Evolutionary conservation across 139 green algal genomes (phyloP).

Genomic region (Cymbomonas tetramitiformis): DNA sequence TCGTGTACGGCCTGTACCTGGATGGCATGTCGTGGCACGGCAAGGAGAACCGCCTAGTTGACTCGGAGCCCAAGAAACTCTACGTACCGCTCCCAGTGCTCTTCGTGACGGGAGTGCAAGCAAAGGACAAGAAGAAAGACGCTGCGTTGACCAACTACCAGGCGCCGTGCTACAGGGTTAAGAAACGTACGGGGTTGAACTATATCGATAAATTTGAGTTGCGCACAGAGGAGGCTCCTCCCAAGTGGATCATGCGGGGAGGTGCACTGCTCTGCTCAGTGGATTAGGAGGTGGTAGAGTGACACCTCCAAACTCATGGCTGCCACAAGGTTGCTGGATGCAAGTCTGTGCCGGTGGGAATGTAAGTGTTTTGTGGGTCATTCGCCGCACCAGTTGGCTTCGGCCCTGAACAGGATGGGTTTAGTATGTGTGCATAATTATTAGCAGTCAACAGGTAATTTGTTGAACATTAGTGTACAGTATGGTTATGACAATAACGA

Average conservation of each 20-base stretch:
- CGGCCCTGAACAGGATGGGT: too few relatives aligned
- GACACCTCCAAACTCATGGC: too few relatives aligned
- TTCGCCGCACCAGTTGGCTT: too few relatives aligned
- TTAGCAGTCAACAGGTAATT: too few relatives aligned
- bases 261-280: slow-evolving; percentile 64
- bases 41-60: slow-evolving; percentile 65
- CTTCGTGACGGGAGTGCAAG: slow-evolving; percentile 66
- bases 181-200: slow-evolving; percentile 60
- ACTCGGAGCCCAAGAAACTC: slow-evolving; percentile 81
- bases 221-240: slow-evolving; percentile 56
- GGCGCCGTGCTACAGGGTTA: slow-evolving; percentile 65
- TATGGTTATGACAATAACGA: too few relatives aligned
- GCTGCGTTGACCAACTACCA: slow-evolving; percentile 52
- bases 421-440: too few relatives aligned
- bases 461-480: too few relatives aligned
- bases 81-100: slow-evolving; percentile 70
- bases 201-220: slow-evolving; percentile 78
- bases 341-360: too few relatives aligned
- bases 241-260: slow-evolving; percentile 77
- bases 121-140: slow-evolving; percentile 53
- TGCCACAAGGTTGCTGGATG: too few relatives aligned
- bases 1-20: slow-evolving; percentile 79
- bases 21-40: slow-evolving; percentile 76
- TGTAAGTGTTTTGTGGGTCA: too few relatives aligned
- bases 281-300: too few relatives aligned